A percentile compares a stretch with the other conserved stretches of the same genome.
phyloP scores from a whole-genome alignment of 78 protist genomes.

The Polysphondylium violaceum region DNA sequence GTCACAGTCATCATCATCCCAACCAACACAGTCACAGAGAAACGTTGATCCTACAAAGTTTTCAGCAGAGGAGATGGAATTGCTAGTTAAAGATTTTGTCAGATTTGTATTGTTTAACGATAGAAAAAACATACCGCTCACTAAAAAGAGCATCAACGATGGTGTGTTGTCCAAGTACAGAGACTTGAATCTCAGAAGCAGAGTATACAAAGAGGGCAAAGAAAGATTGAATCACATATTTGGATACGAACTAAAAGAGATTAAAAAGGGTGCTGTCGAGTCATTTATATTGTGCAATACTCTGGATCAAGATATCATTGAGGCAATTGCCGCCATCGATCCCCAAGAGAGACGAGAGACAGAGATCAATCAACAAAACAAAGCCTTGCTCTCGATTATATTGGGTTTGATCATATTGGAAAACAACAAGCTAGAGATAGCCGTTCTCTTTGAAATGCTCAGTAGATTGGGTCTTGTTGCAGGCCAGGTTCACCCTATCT shows the following conservation, averaged over 20 bases:
- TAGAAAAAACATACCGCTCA: slow-evolving; percentile 42
- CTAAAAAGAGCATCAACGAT: slow-evolving; percentile 18
- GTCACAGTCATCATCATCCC: neutral
- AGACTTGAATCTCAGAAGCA: slow-evolving; percentile 7
- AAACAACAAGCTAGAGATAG: neutral
- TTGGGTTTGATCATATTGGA: slow-evolving; percentile 16
- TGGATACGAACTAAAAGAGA: slow-evolving; percentile 26
- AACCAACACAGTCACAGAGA: neutral
- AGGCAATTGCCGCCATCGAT: neutral
- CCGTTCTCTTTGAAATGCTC: neutral
- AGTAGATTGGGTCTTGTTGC: slow-evolving; percentile 7
- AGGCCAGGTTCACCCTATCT: slow-evolving; percentile 7
- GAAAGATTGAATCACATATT: slow-evolving; percentile 13
- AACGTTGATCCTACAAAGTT: neutral
- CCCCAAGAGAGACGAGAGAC: neutral
- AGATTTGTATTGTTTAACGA: slow-evolving; percentile 50
- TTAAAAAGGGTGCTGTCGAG: neutral
- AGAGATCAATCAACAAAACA: neutral
- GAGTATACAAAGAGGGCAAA: slow-evolving; percentile 7
- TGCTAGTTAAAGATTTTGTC: slow-evolving; percentile 44
- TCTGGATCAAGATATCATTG: neutral
- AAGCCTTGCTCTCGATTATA: slow-evolving; percentile 9
- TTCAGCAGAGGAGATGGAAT: slow-evolving; percentile 6
- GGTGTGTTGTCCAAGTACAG: slow-evolving; percentile 10
- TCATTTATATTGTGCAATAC: neutral